Percentiles rank a stretch among this genome's conserved stretches.
Conservation (phyloP, 371 early-diverging fungal species). For the Mucor piriformis region DNA sequence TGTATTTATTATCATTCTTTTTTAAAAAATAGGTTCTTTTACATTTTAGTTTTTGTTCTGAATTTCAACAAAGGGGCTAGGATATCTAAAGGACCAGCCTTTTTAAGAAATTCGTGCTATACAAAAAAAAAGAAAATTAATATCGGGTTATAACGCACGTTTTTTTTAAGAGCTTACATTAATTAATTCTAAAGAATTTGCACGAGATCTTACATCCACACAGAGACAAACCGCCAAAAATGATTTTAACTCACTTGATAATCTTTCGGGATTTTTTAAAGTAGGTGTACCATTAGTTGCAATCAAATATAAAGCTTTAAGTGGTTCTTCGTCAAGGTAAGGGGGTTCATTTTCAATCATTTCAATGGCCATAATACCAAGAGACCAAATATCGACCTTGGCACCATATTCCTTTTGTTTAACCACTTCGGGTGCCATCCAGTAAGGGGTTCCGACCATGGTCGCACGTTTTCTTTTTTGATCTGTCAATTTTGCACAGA, state of each 20-base stretch:
- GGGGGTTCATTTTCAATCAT: slow-evolving; percentile 98
- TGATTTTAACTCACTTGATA: slow-evolving; percentile 83
- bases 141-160: not conserved
- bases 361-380: slow-evolving; percentile 97
- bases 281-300: slow-evolving; percentile 97
- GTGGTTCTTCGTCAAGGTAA: slow-evolving; percentile 92
- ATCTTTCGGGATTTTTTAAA: slow-evolving; percentile 82
- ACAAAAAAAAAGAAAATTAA: not conserved
- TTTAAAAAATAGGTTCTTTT: not conserved
- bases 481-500: slow-evolving; percentile 89
- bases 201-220: slow-evolving; percentile 88
- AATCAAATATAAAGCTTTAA: slow-evolving; percentile 94
- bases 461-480: slow-evolving; percentile 88
- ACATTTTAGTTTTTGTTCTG: slow-evolving; percentile 27
- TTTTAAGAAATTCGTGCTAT: slow-evolving; percentile 74
- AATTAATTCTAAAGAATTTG: slow-evolving; percentile 83
- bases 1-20: too few species aligned
- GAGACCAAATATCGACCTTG: slow-evolving; percentile 93
- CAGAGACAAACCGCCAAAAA: slow-evolving; percentile 89
- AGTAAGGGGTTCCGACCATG: slow-evolving; percentile 95
- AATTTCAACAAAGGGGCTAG: slow-evolving; percentile 60
- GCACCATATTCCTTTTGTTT: slow-evolving; percentile 89
- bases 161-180: slow-evolving; percentile 36
- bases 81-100: slow-evolving; percentile 56
- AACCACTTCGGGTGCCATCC: slow-evolving; percentile 95